Evolutionary conservation across 345 rosid species (phyloP), one percentile per base, ranked within the genome.

Genomic region (Ceriops zippeliana): DNA sequence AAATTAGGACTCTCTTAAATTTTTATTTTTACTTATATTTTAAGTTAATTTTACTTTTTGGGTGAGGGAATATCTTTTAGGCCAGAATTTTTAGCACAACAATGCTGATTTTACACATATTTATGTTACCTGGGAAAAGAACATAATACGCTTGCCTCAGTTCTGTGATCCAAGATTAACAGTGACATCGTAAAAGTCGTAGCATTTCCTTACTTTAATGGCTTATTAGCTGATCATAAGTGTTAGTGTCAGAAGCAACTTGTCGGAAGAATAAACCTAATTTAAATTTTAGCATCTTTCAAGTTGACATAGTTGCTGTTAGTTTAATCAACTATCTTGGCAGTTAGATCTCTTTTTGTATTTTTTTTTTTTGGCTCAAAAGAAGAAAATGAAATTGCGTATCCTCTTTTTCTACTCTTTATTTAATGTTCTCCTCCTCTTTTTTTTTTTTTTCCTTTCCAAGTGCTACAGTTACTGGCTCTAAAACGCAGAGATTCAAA

Each of bases 401-500:
- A 21, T 27, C 52, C 21, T 38, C 20, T 1, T 73, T 52, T 53
- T 52, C 21, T 57, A 13, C 63, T 46, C 21, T 67, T 47, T 26
- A 60, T 65, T 19, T 30, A 62, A 28, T 63, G n/a, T 27, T 42
- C 16, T 30, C 26, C 32, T 28, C 24, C 10, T 24, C 1, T 24
- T 24, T 24, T 24, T 24, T 47, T 11, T 42, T 30, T 65, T 17
- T 6, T n/a, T 22, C 24, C 17, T 60, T 26, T 20, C 56, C 5
- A 5, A 53, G 31, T 75, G 61, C 32, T 70, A 63, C 88, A 90
- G 96, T 73, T 90, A 51, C 37, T 79, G 77, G 78, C 79, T 64
- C 67, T 90, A 74, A 90, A 79, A 70, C 78, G 69, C 37, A 83
- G 81, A 76, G 93, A 84, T 52, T 73, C 83, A 67, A 81, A 78